Base-by-base conservation (phyloP, 768 basidiomycete species). In the Termitomyces sp. region DNA sequence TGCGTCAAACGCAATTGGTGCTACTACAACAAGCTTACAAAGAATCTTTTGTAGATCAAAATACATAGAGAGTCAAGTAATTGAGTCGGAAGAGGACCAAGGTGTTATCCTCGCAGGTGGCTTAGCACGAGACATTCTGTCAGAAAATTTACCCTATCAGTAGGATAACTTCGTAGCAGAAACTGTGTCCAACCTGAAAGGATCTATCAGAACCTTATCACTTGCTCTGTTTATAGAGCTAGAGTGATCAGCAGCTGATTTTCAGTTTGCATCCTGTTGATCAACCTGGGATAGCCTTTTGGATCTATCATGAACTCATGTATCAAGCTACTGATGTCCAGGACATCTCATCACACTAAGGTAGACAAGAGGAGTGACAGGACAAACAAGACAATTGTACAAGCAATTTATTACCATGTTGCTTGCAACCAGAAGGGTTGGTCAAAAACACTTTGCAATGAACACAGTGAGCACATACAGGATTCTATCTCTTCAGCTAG, bases 51-150 rank as follows among this genome's bases (percentile, higher is more conserved):
- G 12, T 55, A 72, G 70, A 59, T 68, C 68, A 16, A 58, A 64
- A 15, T 68, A 67, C 34, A 54, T 63, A 8, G 59, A 64, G 30
- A 61, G 45, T 12, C 52, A 59, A 49, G 57, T 50, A 49, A 37
- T 68, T 24, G 69, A 65, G 12, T 64, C 63, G 30, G 67, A 73
- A 58, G 72, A 73, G 60, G 72, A 73, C n/a, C 67, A 60, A 22
- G 72, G 70, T 20, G 61, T 69, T 20, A 47, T 71, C 42, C 63
- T 70, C 31, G 74, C 74, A 2, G 74, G 72, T n/a, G 70, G 70
- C 9, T 65, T 74, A 46, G 74, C 72, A 20, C 63, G 74, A 51
- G 73, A 75, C 41, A 60, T 74, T 31, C 59, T 75, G 24, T 55
- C 49, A 20, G 59, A 61, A 16, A 50, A 4, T 7, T 60, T 58